Percentiles rank a stretch among this genome's conserved stretches.
phyloP scores from a whole-genome alignment of 2,329 filamentous ascomycete genomes.

The Pestalotiopsis fici region DNA sequence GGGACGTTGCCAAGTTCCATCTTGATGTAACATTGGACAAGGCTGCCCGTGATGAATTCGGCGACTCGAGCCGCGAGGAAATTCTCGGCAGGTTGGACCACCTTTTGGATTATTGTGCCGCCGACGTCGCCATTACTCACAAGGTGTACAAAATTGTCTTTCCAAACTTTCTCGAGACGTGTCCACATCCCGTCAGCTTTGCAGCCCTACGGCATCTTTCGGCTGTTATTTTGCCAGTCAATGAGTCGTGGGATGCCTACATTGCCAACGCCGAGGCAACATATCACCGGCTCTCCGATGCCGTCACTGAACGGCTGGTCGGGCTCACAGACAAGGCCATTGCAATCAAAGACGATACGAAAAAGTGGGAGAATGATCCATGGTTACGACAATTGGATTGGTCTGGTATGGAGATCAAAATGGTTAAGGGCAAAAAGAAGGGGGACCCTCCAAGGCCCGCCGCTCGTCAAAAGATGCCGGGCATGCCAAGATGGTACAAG shows the following conservation, averaged over 20 bases:
- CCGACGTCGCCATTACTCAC: conserved; percentile 91
- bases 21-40: conserved; percentile 92
- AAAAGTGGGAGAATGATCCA: conserved; percentile 76
- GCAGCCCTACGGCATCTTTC: conserved; percentile 91
- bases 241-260: conserved; percentile 86
- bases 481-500: conserved; percentile 96
- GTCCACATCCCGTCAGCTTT: conserved; percentile 96
- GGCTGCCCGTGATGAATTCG: conserved; percentile 81
- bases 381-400: conserved; percentile 96
- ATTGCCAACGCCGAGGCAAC: conserved; percentile 81
- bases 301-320: conserved; percentile 75
- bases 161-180: conserved; percentile 83
- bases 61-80: conserved; percentile 72
- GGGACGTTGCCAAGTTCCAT: conserved; percentile 96
- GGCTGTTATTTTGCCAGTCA: conserved; percentile 86
- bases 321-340: conserved; percentile 77
- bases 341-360: conserved; percentile 67
- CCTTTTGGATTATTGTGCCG: conserved; percentile 90
- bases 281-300: conserved; percentile 75
- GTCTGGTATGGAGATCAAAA: conserved; percentile 88
- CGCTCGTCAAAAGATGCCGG: conserved; percentile 86
- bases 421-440: conserved; percentile 91
- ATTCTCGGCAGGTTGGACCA: conserved; percentile 75
- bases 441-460: conserved; percentile 75
- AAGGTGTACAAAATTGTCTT: conserved; percentile 94